Conservation (phyloP, 2,329 filamentous ascomycete genomes). For the Fusarium sp. region DNA sequence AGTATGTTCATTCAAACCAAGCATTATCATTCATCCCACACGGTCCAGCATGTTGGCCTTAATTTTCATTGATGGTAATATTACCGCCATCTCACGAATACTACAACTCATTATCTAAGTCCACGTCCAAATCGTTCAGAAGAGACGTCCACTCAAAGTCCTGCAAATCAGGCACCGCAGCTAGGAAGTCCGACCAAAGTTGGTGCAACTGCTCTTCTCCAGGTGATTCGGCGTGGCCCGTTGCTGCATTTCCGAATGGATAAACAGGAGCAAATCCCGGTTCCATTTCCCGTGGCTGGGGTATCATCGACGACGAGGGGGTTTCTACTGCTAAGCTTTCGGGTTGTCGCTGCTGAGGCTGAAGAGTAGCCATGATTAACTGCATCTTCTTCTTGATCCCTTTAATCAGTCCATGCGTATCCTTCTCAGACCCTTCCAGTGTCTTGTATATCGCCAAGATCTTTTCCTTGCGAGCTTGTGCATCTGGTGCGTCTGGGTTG, state of each 20-base stretch:
- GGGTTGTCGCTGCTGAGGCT: not conserved
- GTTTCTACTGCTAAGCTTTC: not conserved
- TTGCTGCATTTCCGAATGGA: not conserved
- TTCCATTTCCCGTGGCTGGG: not conserved
- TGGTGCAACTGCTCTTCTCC: not conserved
- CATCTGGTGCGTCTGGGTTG: not conserved
- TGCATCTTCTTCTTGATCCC: slow-evolving; percentile 1
- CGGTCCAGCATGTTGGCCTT: too few species aligned
- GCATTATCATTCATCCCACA: too few species aligned
- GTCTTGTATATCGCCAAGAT: not conserved
- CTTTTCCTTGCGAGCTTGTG: not conserved
- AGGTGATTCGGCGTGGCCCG: not conserved
- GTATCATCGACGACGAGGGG: not conserved
- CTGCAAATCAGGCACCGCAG: not conserved
- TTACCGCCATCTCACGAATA: not conserved
- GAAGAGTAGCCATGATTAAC: not conserved
- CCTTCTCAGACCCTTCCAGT: not conserved
- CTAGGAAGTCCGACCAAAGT: not conserved
- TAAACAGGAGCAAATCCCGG: not conserved
- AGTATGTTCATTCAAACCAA: too few species aligned
- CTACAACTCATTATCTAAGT: not conserved
- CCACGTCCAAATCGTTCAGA: not conserved
- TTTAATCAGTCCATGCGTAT: not conserved
- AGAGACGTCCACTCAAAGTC: not conserved
- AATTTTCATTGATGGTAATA: too few species aligned